A percentile compares a stretch with the other conserved stretches of the same genome.
Evolutionary conservation across 108 stramenopile genomes (phyloP).

Genomic region (Stephanodiscus triporus): DNA sequence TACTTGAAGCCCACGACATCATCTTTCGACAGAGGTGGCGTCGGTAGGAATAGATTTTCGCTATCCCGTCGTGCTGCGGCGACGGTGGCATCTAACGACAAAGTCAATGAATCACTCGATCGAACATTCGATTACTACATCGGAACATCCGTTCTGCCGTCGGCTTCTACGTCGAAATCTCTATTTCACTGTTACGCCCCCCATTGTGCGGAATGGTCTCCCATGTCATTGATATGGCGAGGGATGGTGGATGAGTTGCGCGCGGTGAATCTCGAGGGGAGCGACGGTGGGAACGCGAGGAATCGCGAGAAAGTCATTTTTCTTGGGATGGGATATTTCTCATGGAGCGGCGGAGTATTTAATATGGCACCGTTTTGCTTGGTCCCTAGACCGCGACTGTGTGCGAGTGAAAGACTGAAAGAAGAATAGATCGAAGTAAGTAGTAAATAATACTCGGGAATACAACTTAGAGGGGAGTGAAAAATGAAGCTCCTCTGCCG

Average conservation of each 20-base stretch:
- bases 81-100: neutral
- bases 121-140: slow-evolving; percentile 41
- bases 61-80: neutral
- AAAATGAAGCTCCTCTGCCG: too few relatives aligned
- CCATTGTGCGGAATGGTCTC: slow-evolving; percentile 16
- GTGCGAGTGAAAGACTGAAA: neutral
- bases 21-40: neutral
- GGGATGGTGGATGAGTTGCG: slow-evolving; percentile 47
- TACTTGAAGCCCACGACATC: slow-evolving; percentile 19
- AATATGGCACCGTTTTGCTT: slow-evolving; percentile 44
- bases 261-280: slow-evolving; percentile 23
- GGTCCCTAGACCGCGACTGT: neutral
- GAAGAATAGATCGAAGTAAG: neutral
- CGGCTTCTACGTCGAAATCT: slow-evolving; percentile 10
- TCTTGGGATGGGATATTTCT: slow-evolving; percentile 43
- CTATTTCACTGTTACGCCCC: slow-evolving; percentile 33
- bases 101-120: slow-evolving; percentile 13
- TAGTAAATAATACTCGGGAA: too few relatives aligned
- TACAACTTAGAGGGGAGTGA: too few relatives aligned
- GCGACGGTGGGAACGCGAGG: slow-evolving; percentile 3
- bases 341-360: slow-evolving; percentile 31
- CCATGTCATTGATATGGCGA: slow-evolving; percentile 37
- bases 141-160: slow-evolving; percentile 12
- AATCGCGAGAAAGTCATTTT: slow-evolving; percentile 7
- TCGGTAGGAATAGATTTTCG: slow-evolving; percentile 36